Evolutionary conservation across 345 rosid species (phyloP), one percentile per base, ranked within the genome.

Genomic region (Citrus unshiu): DNA sequence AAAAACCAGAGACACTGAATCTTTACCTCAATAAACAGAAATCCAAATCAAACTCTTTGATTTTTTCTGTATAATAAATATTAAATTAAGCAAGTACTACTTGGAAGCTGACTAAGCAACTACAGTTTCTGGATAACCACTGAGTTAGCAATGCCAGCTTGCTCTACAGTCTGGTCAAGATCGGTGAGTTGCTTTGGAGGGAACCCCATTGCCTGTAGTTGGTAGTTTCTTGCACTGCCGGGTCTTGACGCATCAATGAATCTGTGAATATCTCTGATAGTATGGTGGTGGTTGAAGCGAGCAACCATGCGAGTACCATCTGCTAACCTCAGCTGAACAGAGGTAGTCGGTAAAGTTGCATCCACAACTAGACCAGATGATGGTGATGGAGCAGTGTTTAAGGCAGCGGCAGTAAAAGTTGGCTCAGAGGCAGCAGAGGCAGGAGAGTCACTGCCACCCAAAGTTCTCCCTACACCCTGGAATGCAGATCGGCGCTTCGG

Each of bases 41-140:
- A 72, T 72, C 40, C 37, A 56, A 30, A 39, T 25, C 34, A 43
- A 40, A 25, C 9, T n/a, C 34, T 24, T 6, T 1, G 51, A 46
- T 12, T 46, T 13, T 46, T 40, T 19, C 2, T 25, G 32, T 43
- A 21, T 21, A 3, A 1, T 16, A 66, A 66, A 66, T 34, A 35
- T 66, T 22, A 34, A 66, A 34, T 66, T n/a, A 12, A 34, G 29
- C 5, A 21, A 54, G 29, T 34, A 30, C 13, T 12, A 9, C 5
- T 30, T 19, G 40, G n/a, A 22, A 43, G 30, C 24, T 56, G 30
- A 12, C 6, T 34, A 30, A 46, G 29, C 24, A n/a, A 65, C 84
- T 89, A 96, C 86, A 90, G 86, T 80, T 91, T 96, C 90, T 96
- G 99, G 79, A 96, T 91, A 70, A 94, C 92, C 77, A 96, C 99